phyloP scores from a whole-genome alignment of 257 asterid species.

The Solanum phureja region DNA sequence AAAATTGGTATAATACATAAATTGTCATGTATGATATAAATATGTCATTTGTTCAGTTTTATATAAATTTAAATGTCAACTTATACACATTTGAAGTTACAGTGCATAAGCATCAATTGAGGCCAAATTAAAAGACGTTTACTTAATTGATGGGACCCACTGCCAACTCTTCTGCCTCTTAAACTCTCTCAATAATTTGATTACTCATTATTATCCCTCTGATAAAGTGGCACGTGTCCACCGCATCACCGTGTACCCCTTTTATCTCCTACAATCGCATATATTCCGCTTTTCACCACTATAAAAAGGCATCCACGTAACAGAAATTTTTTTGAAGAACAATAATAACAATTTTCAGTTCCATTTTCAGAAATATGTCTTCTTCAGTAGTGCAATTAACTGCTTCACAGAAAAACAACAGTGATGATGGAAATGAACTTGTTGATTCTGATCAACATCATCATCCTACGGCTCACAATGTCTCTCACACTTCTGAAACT shows the following conservation, averaged over 20 bases:
- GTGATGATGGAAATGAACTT: constrained; percentile 38
- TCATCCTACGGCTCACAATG: constrained; percentile 22
- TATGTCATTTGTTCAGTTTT: too few species aligned
- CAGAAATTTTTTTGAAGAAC: background rate
- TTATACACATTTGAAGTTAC: rapidly evolving
- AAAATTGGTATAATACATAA: too few species aligned
- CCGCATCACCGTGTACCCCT: background rate
- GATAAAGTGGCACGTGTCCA: constrained; percentile 4
- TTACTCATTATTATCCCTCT: background rate
- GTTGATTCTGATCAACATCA: constrained; percentile 21
- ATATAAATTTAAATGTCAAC: rapidly evolving
- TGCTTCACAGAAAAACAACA: constrained; percentile 34
- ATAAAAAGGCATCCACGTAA: background rate
- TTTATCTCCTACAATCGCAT: background rate
- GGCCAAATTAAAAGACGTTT: too few species aligned
- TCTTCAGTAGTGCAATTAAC: constrained; percentile 34
- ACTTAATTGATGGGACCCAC: background rate
- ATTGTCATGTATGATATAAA: too few species aligned
- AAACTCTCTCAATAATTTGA: background rate
- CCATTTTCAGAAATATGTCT: constrained; percentile 20
- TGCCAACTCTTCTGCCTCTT: background rate
- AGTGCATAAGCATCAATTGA: rapidly evolving
- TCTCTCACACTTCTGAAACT: constrained; percentile 29
- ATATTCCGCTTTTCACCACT: background rate
- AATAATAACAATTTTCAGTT: background rate